Percentiles rank a stretch among this genome's conserved stretches.
These are phyloP conservation scores for Plasmodium yoelii DNA, from an alignment of 169 alveolate genomes.

Conservation along the genomic window DNA sequence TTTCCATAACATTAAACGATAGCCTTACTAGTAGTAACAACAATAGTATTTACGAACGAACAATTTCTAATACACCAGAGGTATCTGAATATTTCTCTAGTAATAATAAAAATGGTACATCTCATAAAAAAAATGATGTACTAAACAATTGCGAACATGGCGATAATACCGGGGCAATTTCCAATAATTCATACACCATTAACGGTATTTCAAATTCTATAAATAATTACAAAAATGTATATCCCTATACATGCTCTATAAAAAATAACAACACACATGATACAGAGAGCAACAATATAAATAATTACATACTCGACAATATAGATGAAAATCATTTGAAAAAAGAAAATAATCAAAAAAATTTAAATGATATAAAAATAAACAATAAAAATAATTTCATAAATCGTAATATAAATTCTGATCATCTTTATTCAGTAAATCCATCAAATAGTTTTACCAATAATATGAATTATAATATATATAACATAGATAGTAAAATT, in stretches of 20 bases:
- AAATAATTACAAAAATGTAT: not conserved
- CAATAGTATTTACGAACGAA: constrained; percentile 6
- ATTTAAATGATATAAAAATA: not conserved
- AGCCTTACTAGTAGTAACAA: not conserved
- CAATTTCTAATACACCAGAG: not conserved
- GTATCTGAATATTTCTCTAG: not conserved
- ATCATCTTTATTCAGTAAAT: constrained; percentile 11
- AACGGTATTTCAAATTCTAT: not conserved
- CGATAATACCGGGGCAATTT: not conserved
- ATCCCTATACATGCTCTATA: not conserved
- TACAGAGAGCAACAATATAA: not conserved
- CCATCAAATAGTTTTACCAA: constrained; percentile 1
- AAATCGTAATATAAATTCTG: constrained; percentile 11
- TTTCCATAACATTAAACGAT: not conserved
- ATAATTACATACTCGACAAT: constrained; percentile 7
- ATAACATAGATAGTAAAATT: constrained; percentile 11
- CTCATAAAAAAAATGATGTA: not conserved
- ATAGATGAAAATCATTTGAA: not conserved
- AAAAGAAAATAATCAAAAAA: not conserved
- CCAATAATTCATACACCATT: not conserved
- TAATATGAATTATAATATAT: constrained; percentile 9
- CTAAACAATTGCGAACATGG: not conserved
- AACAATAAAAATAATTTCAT: not conserved
- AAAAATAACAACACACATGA: not conserved
- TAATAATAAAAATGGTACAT: not conserved